Evolutionary conservation across 2,329 filamentous ascomycete species (phyloP), one percentile per base, ranked within the genome.

Genomic region (Bertia moriformis): DNA sequence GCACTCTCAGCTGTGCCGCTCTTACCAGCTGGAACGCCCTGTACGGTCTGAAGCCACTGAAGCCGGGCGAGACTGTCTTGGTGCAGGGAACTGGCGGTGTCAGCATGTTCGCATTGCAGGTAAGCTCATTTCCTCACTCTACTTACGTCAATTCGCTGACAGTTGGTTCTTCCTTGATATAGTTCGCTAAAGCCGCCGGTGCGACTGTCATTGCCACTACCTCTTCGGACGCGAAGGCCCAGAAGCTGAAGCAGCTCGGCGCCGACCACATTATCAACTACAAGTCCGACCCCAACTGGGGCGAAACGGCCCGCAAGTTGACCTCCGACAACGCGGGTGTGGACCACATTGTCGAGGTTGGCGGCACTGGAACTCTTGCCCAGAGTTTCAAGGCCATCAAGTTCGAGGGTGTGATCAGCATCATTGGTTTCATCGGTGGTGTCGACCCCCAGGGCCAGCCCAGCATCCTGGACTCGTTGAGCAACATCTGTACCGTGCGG

Each of bases 51-150:
- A 55, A 56, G 46, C 58, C 61, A 18, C 45, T 79, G 42, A 61
- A 63, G 48, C 66, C 71, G 0, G 75, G 74, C 3, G 56, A 70
- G 43, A 64, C 55, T 47, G 75, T 84, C 3, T 63, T 84, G 22
- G 76, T 76, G 1, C 75, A 83, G 55, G 79, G 78, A n/a, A 83
- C 77, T 0, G 78, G 79, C 15, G 78, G 78, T 42, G 78, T 83
- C 4, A 72, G 67, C 44, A 65, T 82, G 43, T 80, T 80, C 42
- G 78, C 68, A 3, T 53, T 82, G n/a, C 78, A 58, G 49, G 52
- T 54, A 44, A 18, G 51, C 44, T n/a, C 14, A 30, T 36, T 14
- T 19, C 3, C 19, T 14, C 18, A 14, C 14, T 3, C 20, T 19
- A 7, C 14, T 14, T 38, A 14, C 7, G 17, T 18, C 13, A n/a